Evolutionary conservation across 176 grass and related monocot species (phyloP).

Genomic region (Oryza glaberrima): DNA sequence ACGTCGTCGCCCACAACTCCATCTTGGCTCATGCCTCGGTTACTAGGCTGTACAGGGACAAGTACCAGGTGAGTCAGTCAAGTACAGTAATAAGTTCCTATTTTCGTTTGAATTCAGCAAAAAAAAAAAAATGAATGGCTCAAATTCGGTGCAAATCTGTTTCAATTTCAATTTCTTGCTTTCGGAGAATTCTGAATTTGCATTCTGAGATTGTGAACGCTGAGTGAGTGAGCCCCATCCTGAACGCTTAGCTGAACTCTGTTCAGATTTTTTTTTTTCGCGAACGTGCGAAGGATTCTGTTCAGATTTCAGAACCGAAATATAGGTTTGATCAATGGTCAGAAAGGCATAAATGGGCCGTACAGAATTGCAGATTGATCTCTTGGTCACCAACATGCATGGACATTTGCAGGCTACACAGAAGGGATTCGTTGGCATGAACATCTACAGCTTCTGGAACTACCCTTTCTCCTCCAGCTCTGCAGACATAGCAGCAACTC

Average conservation of each 20-base stretch:
- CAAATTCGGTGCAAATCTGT: neutral
- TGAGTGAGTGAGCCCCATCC: no score
- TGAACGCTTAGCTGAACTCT: neutral
- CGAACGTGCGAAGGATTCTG: no score
- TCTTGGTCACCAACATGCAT: neutral
- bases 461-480: constrained; percentile 54
- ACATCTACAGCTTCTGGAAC: constrained; percentile 73
- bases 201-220: no score
- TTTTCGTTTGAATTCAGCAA: neutral
- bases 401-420: constrained; percentile 52
- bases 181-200: no score
- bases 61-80: constrained; percentile 52
- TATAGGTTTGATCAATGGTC: neutral
- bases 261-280: neutral
- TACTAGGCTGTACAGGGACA: constrained; percentile 63
- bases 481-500: constrained; percentile 55
- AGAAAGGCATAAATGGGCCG: neutral
- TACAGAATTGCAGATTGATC: neutral
- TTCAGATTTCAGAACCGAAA: neutral
- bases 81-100: no score
- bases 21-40: constrained; percentile 67
- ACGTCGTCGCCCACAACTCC: constrained; percentile 52
- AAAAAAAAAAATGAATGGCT: neutral
- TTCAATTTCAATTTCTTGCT: no score
- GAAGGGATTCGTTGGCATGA: constrained; percentile 67